A percentile compares a stretch with the other conserved stretches of the same genome.
Evolutionary conservation across 768 basidiomycete species (phyloP).

Genomic region (Psilocybe subaeruginosa): DNA sequence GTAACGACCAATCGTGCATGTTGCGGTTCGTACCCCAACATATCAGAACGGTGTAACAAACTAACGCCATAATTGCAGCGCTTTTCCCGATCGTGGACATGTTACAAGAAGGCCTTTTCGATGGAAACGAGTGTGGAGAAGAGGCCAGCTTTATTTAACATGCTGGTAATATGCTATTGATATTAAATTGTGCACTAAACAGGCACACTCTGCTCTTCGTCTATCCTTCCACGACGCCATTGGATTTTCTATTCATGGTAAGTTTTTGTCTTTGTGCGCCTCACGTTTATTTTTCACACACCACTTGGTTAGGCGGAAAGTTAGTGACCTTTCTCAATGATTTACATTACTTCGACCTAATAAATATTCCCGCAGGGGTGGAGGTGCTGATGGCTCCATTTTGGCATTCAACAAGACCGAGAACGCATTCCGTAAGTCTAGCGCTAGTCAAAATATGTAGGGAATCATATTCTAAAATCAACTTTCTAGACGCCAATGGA

Average conservation of each 20-base stretch:
- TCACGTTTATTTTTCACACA: too few relatives aligned
- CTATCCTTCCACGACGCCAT: conserved; percentile 23
- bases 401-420: conserved; percentile 26
- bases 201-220: conserved; percentile 21
- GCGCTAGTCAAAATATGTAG: not conserved
- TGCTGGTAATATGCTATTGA: not conserved
- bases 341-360: not conserved
- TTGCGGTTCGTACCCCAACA: conserved; percentile 12
- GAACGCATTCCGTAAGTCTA: conserved; percentile 21
- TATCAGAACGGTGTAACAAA: not conserved
- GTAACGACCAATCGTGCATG: conserved; percentile 22
- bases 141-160: not conserved
- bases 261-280: too few relatives aligned
- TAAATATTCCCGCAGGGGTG: conserved; percentile 15
- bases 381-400: conserved; percentile 32
- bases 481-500: not conserved
- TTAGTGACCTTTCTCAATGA: not conserved
- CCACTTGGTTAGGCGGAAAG: not conserved
- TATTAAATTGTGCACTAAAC: not conserved
- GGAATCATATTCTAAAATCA: not conserved
- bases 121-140: conserved; percentile 20
- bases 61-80: not conserved
- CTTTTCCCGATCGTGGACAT: conserved; percentile 20
- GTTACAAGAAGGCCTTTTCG: conserved; percentile 18
- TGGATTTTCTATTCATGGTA: conserved; percentile 16